Evolutionary conservation across 495 filamentous ascomycete species (phyloP), one percentile per base, ranked within the genome.

Genomic region (Xylaria scruposa): DNA sequence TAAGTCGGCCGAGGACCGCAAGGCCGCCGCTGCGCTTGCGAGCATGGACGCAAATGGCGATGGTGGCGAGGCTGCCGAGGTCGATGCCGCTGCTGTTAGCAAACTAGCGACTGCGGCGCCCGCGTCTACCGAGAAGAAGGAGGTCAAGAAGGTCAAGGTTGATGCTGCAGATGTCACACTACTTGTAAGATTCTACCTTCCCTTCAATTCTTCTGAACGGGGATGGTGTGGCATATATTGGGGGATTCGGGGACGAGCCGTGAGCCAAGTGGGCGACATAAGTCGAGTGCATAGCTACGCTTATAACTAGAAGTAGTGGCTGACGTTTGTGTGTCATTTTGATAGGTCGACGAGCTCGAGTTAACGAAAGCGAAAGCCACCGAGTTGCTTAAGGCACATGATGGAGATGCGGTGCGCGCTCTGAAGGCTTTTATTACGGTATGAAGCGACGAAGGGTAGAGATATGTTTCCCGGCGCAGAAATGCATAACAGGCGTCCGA

Each of bases 1-100:
- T 70, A 87, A 89, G 80, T 88, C 87, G 49, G 88, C 93, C 72
- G 94, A 97, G 82, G 94, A 96, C 83, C 92, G 94, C 80, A 97
- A 96, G 82, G 93, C 95, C 26, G 94, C 94, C 69, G 93, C 93
- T 33, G 94, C 95, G 21, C 90, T 97, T 75, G 90, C 89, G 72
- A 89, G 90, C 68, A 91, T 97, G 67, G 91, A 95, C 74, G 80
- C 87, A 33, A 81, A 78, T 44, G 83, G 82, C 71, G 90, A 90
- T 68, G 83, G 84, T n/a, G 72, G 83, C 29, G 70, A 75, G 12
- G 67, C 82, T 8, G 86, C 87, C 72, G 89, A 91, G 42, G 89
- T 92, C 73, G 93, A 97, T 74, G 88, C 92, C 65, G 94, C 96
- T 73, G 95, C 94, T 33, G 85, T 97, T 29, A 90, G 88, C 47